Evolutionary conservation across 305 asterid species (phyloP).

Genomic region (Striga hermonthica): DNA sequence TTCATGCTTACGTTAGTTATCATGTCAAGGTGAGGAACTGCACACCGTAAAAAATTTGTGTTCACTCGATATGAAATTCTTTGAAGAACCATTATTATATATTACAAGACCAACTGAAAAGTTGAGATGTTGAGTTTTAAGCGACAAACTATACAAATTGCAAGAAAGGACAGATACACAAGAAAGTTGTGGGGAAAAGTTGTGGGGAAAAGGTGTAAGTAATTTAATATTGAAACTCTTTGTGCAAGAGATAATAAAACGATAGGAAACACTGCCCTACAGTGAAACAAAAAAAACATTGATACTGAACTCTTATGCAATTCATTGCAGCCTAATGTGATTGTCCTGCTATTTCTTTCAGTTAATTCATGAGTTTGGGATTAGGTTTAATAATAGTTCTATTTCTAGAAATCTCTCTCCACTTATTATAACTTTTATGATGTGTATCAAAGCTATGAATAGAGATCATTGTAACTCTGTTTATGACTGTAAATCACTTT

Average conservation of each 20-base stretch:
- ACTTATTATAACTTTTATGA: neutral
- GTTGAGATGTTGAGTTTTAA: slow-evolving; percentile 8
- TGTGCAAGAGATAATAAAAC: no score
- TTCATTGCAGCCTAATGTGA: neutral
- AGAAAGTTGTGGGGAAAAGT: neutral
- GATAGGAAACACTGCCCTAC: no score
- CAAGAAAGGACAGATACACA: slow-evolving; percentile 17
- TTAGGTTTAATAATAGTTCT: neutral
- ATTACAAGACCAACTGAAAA: slow-evolving; percentile 7
- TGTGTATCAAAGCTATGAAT: neutral
- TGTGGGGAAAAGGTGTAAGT: neutral
- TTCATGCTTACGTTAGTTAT: slow-evolving; percentile 94
- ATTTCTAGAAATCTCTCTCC: neutral
- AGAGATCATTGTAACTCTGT: neutral
- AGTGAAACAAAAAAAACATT: no score
- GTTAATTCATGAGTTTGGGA: neutral
- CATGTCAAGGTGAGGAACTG: slow-evolving; percentile 79
- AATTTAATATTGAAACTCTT: no score
- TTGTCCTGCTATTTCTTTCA: neutral
- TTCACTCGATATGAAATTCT: slow-evolving; percentile 4
- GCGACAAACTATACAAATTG: slow-evolving; percentile 19
- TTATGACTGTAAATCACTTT: no score
- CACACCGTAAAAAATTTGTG: slow-evolving; percentile 18
- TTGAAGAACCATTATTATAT: neutral
- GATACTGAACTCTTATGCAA: no score